phyloP scores from a whole-genome alignment of 2,329 filamentous ascomycete species.

The Sarocladium kiliense region DNA sequence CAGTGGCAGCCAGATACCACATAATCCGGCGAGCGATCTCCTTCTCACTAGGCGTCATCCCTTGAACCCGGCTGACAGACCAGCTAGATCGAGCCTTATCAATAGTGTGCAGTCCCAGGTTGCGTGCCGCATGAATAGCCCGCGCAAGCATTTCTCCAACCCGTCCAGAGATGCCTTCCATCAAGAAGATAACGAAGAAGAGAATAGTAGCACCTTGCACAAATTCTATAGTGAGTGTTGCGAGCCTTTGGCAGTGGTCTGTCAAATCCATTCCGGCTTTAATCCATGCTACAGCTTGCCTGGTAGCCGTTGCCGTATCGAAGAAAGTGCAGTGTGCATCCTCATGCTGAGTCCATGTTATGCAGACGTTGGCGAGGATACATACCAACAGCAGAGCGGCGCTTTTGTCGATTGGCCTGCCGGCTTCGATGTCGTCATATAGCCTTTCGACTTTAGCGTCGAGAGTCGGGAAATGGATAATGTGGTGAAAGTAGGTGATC shows the following conservation, averaged over 20 bases:
- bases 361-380: background rate
- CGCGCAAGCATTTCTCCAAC: constrained; percentile 17
- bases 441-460: background rate
- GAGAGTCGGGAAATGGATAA: background rate
- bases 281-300: constrained; percentile 10
- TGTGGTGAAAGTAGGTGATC: constrained; percentile 6
- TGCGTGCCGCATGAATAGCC: constrained; percentile 11
- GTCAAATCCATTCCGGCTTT: constrained; percentile 10
- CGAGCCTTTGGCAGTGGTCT: background rate
- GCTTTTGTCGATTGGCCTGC: background rate
- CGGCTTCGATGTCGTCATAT: background rate
- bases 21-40: constrained; percentile 35
- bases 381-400: background rate
- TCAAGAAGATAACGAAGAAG: constrained; percentile 21
- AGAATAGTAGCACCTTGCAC: constrained; percentile 21
- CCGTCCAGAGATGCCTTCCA: constrained; percentile 20
- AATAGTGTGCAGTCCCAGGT: constrained; percentile 28
- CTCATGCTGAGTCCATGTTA: background rate
- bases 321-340: background rate
- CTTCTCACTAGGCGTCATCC: constrained; percentile 19
- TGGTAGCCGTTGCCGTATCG: constrained; percentile 2
- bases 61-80: constrained; percentile 13
- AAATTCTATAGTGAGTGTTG: constrained; percentile 15
- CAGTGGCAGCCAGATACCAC: constrained; percentile 37
- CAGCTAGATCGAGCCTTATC: constrained; percentile 18